These are phyloP conservation scores for Hypomyces rosellus DNA, from an alignment of 2,329 filamentous ascomycete genomes.

Conservation along the genomic window DNA sequence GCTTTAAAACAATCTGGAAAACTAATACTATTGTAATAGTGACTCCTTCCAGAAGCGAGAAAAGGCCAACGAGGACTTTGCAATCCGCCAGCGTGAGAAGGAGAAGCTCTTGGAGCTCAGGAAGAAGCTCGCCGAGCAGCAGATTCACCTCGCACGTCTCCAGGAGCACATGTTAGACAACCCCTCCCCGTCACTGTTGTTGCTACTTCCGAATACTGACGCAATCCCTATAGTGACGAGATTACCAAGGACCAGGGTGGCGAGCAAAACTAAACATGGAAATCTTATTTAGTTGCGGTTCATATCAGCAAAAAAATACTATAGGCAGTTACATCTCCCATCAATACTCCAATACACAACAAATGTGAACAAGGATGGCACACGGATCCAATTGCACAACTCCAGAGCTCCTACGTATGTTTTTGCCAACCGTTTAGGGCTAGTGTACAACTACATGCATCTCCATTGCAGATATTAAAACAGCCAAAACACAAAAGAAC, in stretches of 20 bases:
- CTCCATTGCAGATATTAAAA: background rate
- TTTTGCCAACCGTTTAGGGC: conserved; percentile 24
- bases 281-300: too few relatives aligned
- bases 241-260: conserved; percentile 67
- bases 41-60: conserved; percentile 93
- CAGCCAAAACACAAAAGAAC: background rate
- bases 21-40: conserved; percentile 37
- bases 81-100: conserved; percentile 81
- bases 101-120: conserved; percentile 79
- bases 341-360: background rate
- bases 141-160: conserved; percentile 76
- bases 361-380: background rate
- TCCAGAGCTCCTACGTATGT: conserved; percentile 14
- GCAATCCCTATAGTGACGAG: conserved; percentile 55
- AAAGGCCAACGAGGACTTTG: conserved; percentile 75
- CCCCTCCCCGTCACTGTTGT: background rate
- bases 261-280: conserved; percentile 50
- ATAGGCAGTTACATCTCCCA: too few relatives aligned
- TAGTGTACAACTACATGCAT: conserved; percentile 35
- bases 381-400: conserved; percentile 4
- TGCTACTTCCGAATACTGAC: background rate
- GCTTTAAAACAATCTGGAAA: background rate
- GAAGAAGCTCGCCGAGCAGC: conserved; percentile 68
- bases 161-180: conserved; percentile 73
- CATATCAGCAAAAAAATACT: too few relatives aligned